phyloP scores from a whole-genome alignment of 305 asterid genomes.

The Andrographis paniculata region DNA sequence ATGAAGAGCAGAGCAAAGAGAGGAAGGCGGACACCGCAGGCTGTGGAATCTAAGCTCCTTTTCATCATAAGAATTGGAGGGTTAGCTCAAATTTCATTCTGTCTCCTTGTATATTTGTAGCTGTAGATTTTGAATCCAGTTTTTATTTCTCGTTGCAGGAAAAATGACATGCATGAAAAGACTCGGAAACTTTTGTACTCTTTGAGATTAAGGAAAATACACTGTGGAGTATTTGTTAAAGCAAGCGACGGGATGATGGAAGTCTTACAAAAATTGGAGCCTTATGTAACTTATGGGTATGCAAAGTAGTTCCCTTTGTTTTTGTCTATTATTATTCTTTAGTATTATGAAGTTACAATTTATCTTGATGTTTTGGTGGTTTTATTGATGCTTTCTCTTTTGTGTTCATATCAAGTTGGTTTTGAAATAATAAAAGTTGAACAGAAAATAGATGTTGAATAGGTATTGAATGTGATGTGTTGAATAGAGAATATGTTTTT shows the following conservation, averaged over 20 bases:
- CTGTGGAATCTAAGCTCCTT: slow-evolving; percentile 55
- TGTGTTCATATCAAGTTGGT: too few relatives aligned
- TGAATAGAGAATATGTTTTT: too few relatives aligned
- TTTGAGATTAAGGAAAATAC: slow-evolving; percentile 59
- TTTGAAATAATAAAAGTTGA: too few relatives aligned
- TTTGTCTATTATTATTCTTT: slow-evolving; percentile 2
- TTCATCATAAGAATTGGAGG: slow-evolving; percentile 84
- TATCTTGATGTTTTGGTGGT: too few relatives aligned
- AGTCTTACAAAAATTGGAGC: slow-evolving; percentile 72
- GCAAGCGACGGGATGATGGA: slow-evolving; percentile 50
- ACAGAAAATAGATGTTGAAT: too few relatives aligned
- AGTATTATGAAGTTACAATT: not conserved
- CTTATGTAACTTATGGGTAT: slow-evolving; percentile 89
- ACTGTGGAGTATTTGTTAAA: slow-evolving; percentile 73
- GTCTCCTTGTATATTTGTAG: slow-evolving; percentile 5
- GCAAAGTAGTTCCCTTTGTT: slow-evolving; percentile 15
- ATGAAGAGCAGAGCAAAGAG: slow-evolving; percentile 76
- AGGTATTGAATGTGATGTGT: too few relatives aligned
- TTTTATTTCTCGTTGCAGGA: slow-evolving; percentile 37
- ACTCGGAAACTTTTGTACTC: slow-evolving; percentile 63
- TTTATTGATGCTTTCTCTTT: too few relatives aligned
- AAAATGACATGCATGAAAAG: slow-evolving; percentile 72
- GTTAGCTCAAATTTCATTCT: slow-evolving; percentile 29
- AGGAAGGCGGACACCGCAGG: slow-evolving; percentile 22
- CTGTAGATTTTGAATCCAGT: not conserved